Evolutionary conservation across 306 rosid species (phyloP), one percentile per base, ranked within the genome.

Genomic region (Casuarina cunninghamiana): DNA sequence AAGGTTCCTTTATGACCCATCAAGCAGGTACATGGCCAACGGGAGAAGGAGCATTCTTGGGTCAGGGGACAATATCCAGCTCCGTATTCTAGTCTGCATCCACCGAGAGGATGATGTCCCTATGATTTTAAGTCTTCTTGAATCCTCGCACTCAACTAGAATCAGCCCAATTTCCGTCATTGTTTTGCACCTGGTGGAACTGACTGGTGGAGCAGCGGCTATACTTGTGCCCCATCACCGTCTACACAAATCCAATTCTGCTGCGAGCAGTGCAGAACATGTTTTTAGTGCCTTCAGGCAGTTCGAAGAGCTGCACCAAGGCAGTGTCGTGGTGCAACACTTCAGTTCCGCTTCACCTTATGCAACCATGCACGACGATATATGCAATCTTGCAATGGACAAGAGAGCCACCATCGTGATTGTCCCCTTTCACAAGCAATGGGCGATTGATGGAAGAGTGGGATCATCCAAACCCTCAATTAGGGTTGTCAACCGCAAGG

Each of bases 181-280:
- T 9, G 77, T 71, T 21, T 53, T 78, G 4, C 82, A 78, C 10
- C 71, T 78, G 6, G 60, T 41, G 63, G 82, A 78, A 50, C 72
- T 78, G 42, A 71, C 51, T 2, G 71, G 66, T 5, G 45, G 74
- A 17, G 65, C 77, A 17, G 54, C 76, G 10, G 61, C 77, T 2
- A 46, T 50, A 19, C 77, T 78, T 3, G 60, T 19, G 3, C 62
- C 75, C 10, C 60, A 48, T 61, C 53, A 12, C 48, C 48, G 16
- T 9, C n/a, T n/a, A 2, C 43, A 39, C 9, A 60, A 71, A 15
- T 1, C 6, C 9, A 26, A 53, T n/a, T 16, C 75, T 2, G 35
- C 2, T 3, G 49, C 15, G 2, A 39, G 51, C 12, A 4, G n/a
- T 4, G 35, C 54, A 0, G 60, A 37, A 2, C 77, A 49, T 38